phyloP scores from a whole-genome alignment of 805 yeast genomes.

The Candida michaelii region DNA sequence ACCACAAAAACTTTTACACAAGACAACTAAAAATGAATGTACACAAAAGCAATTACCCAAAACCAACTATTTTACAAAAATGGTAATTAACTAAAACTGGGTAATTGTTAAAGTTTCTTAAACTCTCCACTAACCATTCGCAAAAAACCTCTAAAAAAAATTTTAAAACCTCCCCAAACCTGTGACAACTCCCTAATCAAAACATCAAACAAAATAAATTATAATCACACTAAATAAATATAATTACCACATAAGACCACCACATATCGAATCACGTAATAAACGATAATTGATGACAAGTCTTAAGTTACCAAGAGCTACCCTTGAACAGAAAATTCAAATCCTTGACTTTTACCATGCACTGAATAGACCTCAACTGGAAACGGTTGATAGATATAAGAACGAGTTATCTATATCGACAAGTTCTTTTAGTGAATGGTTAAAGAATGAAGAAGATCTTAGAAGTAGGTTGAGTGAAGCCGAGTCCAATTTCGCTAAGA shows the following conservation, averaged over 20 bases:
- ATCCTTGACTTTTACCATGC: slow-evolving; percentile 52
- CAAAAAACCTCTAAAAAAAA: slow-evolving; percentile 1
- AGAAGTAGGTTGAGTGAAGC: slow-evolving; percentile 44
- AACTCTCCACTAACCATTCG: background rate
- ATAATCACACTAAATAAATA: no score
- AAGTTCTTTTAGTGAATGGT: slow-evolving; percentile 61
- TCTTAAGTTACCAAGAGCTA: slow-evolving; percentile 46
- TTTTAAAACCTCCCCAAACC: slow-evolving; percentile 7
- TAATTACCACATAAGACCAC: no score
- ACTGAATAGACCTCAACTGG: slow-evolving; percentile 53
- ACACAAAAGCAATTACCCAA: no score
- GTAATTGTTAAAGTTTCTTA: no score
- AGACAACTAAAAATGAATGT: no score
- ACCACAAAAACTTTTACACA: background rate
- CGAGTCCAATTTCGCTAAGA: slow-evolving; percentile 29
- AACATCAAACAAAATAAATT: background rate
- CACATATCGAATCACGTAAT: background rate
- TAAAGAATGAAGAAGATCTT: slow-evolving; percentile 52
- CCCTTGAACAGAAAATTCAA: slow-evolving; percentile 57
- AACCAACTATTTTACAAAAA: no score
- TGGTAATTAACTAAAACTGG: no score
- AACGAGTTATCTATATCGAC: slow-evolving; percentile 56
- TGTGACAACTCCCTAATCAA: slow-evolving; percentile 7
- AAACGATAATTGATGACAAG: slow-evolving; percentile 10
- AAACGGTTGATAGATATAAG: slow-evolving; percentile 53